These are phyloP conservation scores for Nicotiana paniculata DNA, from an alignment of 257 asterid species.

Conservation along the genomic window DNA sequence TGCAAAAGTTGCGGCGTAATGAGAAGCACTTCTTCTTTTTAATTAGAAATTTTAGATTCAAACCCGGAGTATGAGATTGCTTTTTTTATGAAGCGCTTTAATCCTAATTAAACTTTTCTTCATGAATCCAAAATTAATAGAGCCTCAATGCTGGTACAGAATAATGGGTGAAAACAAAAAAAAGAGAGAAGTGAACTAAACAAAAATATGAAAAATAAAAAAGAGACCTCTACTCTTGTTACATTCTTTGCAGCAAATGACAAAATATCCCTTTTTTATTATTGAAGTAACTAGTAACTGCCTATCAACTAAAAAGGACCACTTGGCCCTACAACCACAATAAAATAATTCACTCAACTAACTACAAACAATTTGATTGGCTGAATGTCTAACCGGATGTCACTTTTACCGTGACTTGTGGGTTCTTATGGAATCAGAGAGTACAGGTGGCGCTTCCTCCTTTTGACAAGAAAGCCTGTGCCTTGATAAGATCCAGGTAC, in stretches of 20 bases:
- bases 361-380: constrained; percentile 8
- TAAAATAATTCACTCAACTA: neutral
- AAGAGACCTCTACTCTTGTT: neutral
- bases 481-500: neutral
- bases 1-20: no score
- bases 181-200: neutral
- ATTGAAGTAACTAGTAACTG: constrained; percentile 7
- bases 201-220: neutral
- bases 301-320: neutral
- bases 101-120: no score
- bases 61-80: no score
- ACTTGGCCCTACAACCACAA: neutral
- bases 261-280: constrained; percentile 4
- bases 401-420: neutral
- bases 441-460: constrained; percentile 4
- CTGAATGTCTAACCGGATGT: neutral
- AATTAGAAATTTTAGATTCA: no score
- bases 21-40: no score
- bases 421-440: neutral
- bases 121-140: no score
- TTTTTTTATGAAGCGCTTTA: no score
- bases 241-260: constrained; percentile 4
- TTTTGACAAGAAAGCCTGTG: neutral
- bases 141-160: no score
- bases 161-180: no score